Evolutionary conservation across 2,329 filamentous ascomycete genomes (phyloP), one percentile per base, ranked within the genome.

Genomic region (Plenodomus biglobosus): DNA sequence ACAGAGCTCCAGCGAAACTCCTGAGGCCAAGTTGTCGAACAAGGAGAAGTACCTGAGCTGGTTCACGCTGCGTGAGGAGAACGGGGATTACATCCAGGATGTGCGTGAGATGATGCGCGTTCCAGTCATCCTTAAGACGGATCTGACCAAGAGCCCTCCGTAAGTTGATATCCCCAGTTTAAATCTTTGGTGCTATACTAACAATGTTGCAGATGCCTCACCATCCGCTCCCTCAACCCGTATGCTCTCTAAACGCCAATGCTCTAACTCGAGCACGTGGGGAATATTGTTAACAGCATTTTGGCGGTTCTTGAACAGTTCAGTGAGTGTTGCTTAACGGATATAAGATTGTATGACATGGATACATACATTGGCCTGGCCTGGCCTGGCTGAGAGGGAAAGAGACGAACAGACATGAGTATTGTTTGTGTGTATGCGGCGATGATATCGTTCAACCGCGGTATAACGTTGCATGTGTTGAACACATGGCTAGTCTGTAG

Each of bases 111-210:
- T 99, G 92, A 92, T 90, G 37, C 83, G 92, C 61, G 88, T 99
- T 53, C 94, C 94, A n/a, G 88, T 99, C 60, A 95, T 99, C 71
- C 78, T 99, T 67, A 97, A 96, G 85, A 97, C 94, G 58, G 94
- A 99, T 77, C 83, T 99, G 66, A 90, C 82, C 77, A 99, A 99
- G 88, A 97, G 92, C 78, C 94, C 94, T 76, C 94, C 94, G 92
- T 99, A 88, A 85, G 94, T 92, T 54, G 8, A 15, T 11, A 51
- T 38, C 11, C 32, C 24, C 10, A 36, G 8, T 19, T 13, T 39
- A 30, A 11, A 19, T 15, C 22, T 16, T 48, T 41, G 42, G 38
- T 15, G 39, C 32, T 39, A 8, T 45, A 44, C 59, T 67, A 47
- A 69, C 49, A 34, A 44, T 41, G 10, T 43, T 24, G 18, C 59